Evolutionary conservation across 495 filamentous ascomycete genomes (phyloP).

Genomic region (Podospora fimiseda): DNA sequence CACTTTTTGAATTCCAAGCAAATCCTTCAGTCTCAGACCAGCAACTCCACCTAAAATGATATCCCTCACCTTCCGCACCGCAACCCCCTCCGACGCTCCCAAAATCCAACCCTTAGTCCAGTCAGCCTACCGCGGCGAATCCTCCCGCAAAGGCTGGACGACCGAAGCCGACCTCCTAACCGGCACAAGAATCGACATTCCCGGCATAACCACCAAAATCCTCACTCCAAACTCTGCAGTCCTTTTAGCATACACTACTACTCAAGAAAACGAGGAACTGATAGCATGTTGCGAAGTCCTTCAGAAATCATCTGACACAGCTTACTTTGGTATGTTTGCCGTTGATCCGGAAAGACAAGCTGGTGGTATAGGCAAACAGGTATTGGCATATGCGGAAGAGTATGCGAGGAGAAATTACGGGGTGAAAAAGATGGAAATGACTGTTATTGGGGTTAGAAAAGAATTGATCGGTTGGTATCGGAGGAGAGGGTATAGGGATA

Average conservation of each 20-base stretch:
- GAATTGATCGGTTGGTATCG: slow-evolving; percentile 41
- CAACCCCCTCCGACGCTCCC: not conserved
- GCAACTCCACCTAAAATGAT: not conserved
- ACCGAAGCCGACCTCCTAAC: slow-evolving; percentile 30
- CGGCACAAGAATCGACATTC: slow-evolving; percentile 25
- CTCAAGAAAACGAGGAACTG: slow-evolving; percentile 6
- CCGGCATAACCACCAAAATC: slow-evolving; percentile 34
- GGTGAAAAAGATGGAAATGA: slow-evolving; percentile 26
- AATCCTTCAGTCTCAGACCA: no score
- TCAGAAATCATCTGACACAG: slow-evolving; percentile 13
- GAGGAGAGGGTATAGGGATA: slow-evolving; percentile 36
- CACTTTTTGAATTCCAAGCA: not conserved
- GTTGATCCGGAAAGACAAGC: slow-evolving; percentile 32
- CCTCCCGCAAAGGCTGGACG: slow-evolving; percentile 35
- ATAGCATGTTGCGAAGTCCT: slow-evolving; percentile 33
- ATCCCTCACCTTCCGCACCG: slow-evolving; percentile 6
- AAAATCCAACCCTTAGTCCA: slow-evolving; percentile 26
- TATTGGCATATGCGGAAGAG: slow-evolving; percentile 36
- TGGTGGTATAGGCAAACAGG: slow-evolving; percentile 34
- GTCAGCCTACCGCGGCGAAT: slow-evolving; percentile 38
- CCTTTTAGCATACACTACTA: slow-evolving; percentile 25
- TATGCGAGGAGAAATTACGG: slow-evolving; percentile 31
- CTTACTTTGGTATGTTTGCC: slow-evolving; percentile 39
- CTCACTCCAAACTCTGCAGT: slow-evolving; percentile 31
- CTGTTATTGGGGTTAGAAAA: slow-evolving; percentile 34